These are phyloP conservation scores for Trichoderma brevicompactum DNA, from an alignment of 2,329 filamentous ascomycete genomes.

Conservation along the genomic window DNA sequence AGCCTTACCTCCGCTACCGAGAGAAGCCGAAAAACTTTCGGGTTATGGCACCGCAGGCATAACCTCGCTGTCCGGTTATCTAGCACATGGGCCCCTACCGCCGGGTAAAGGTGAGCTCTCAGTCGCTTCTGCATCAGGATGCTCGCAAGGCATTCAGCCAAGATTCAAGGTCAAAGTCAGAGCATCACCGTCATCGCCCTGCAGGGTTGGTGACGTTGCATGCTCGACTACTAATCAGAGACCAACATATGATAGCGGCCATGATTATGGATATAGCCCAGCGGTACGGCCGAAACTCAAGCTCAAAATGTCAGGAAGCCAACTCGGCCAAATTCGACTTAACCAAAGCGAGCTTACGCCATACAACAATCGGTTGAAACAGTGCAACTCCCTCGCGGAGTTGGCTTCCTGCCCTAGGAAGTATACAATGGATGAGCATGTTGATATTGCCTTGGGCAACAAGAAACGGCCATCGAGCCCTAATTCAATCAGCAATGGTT, in stretches of 20 bases:
- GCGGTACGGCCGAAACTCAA: constrained; percentile 39
- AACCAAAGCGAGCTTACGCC: constrained; percentile 30
- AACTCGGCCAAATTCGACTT: constrained; percentile 33
- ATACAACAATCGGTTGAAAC: constrained; percentile 38
- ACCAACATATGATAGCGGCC: constrained; percentile 2
- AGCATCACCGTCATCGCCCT: constrained; percentile 30
- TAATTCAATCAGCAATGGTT: neutral
- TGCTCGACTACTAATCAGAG: neutral
- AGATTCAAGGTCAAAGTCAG: constrained; percentile 41
- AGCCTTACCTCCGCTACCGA: constrained; percentile 52
- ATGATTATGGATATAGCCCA: constrained; percentile 28
- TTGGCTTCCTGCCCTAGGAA: constrained; percentile 34
- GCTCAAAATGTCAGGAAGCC: constrained; percentile 42
- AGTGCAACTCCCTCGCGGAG: constrained; percentile 42
- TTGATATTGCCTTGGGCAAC: neutral
- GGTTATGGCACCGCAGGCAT: constrained; percentile 10
- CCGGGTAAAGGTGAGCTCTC: neutral
- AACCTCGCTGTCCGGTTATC: neutral
- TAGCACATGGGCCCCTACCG: neutral
- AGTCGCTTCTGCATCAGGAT: neutral
- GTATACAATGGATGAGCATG: neutral
- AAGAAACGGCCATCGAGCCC: neutral
- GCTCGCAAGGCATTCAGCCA: constrained; percentile 29
- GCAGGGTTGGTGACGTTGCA: neutral
- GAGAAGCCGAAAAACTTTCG: constrained; percentile 31